These are phyloP conservation scores for Trametes versicolor DNA, from an alignment of 1,284 basidiomycete genomes.

Conservation along the genomic window DNA sequence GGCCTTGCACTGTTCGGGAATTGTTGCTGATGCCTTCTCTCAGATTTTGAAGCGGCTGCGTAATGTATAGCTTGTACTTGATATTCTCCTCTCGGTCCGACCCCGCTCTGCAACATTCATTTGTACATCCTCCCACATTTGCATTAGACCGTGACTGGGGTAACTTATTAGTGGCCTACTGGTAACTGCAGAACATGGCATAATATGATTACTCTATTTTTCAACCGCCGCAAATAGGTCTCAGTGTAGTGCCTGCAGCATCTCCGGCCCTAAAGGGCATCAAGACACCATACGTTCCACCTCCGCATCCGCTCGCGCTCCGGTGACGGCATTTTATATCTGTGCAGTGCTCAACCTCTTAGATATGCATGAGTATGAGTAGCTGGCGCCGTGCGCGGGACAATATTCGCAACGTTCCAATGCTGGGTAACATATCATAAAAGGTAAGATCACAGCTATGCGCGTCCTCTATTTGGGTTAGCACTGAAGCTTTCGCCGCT, in stretches of 20 bases:
- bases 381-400: no score
- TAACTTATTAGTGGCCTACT: background rate
- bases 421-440: no score
- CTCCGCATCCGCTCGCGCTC: no score
- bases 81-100: background rate
- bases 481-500: no score
- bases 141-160: background rate
- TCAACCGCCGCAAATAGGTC: no score
- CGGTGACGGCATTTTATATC: no score
- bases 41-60: background rate
- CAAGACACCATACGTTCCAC: no score
- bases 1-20: background rate
- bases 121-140: conserved; percentile 2
- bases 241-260: background rate
- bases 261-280: background rate
- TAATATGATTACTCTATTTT: background rate
- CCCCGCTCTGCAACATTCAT: background rate
- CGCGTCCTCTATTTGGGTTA: no score
- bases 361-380: no score
- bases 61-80: background rate
- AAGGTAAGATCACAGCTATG: no score
- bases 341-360: no score
- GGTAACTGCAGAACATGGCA: background rate
- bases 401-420: no score
- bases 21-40: background rate